A percentile compares a stretch with the other conserved stretches of the same genome.
Conservation (phyloP, 768 basidiomycete genomes). For the Russula lepida region DNA sequence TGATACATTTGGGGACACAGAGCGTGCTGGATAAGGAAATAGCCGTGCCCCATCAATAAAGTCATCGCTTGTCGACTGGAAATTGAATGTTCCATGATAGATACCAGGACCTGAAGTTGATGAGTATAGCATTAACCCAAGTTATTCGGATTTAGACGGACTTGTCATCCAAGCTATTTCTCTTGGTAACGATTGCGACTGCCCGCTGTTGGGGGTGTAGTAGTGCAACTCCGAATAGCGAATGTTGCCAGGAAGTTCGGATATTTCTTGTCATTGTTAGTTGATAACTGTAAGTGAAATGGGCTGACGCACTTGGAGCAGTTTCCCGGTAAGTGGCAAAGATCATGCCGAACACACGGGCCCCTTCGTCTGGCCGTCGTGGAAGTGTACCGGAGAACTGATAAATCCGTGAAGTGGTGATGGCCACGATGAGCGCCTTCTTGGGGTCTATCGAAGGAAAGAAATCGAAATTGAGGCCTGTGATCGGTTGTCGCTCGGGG, state of each 20-base stretch:
- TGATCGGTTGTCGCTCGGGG: constrained; percentile 74
- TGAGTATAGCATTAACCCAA: not conserved
- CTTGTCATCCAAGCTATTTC: constrained; percentile 89
- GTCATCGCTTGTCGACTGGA: constrained; percentile 60
- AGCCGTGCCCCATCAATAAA: constrained; percentile 72
- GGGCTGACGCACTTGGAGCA: constrained; percentile 58
- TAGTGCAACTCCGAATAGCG: constrained; percentile 75
- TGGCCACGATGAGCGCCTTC: constrained; percentile 64
- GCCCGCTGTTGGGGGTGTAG: constrained; percentile 62
- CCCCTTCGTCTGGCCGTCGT: constrained; percentile 62
- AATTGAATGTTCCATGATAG: constrained; percentile 75
- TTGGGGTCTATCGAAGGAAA: constrained; percentile 57
- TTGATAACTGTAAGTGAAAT: constrained; percentile 10
- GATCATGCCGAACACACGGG: constrained; percentile 64
- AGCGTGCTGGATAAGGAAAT: constrained; percentile 59
- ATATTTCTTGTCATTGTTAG: constrained; percentile 55
- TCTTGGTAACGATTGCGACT: constrained; percentile 61
- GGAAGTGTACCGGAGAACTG: constrained; percentile 73
- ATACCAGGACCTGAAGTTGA: constrained; percentile 63
- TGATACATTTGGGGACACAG: constrained; percentile 27
- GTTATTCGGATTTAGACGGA: constrained; percentile 28
- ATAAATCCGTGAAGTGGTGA: constrained; percentile 83
- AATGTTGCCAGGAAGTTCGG: constrained; percentile 78
- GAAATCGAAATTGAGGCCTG: constrained; percentile 76
- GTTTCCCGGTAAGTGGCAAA: constrained; percentile 69